These are phyloP conservation scores for Medicago lupulina DNA, from an alignment of 306 rosid species.

Conservation along the genomic window DNA sequence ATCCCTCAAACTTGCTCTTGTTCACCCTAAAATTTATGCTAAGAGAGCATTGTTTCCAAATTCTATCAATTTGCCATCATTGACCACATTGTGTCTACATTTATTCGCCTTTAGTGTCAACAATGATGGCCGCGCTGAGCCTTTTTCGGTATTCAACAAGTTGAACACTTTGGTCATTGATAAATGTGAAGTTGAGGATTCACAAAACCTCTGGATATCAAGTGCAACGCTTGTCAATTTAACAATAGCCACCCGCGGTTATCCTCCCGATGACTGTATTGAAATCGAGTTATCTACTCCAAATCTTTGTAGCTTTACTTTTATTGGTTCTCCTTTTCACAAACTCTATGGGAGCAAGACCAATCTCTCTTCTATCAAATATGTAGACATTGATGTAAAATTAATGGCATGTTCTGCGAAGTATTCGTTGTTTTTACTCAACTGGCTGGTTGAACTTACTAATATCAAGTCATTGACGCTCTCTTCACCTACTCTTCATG, in stretches of 20 bases:
- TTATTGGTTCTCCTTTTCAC: too few species aligned
- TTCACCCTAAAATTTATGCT: not conserved
- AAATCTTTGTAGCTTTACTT: not conserved
- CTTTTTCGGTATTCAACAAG: not conserved
- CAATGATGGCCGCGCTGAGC: not conserved
- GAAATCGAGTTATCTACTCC: too few species aligned
- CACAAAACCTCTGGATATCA: not conserved
- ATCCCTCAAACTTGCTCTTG: not conserved
- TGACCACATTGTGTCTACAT: not conserved
- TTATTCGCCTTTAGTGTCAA: not conserved
- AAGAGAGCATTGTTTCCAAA: not conserved
- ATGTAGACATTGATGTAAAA: too few species aligned
- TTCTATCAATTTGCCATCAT: not conserved
- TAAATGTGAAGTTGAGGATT: not conserved
- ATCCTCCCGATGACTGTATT: not conserved
- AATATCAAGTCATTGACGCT: too few species aligned
- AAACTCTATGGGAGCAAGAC: too few species aligned
- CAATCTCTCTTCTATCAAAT: too few species aligned
- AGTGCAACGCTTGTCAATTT: not conserved
- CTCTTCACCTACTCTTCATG: not conserved
- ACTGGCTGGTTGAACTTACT: not conserved
- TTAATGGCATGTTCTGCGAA: too few species aligned
- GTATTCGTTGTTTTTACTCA: not conserved
- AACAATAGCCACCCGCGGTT: too few species aligned
- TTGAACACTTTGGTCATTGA: conserved; percentile 1